phyloP scores from a whole-genome alignment of 768 basidiomycete genomes.

The Neoboletus magnificus region DNA sequence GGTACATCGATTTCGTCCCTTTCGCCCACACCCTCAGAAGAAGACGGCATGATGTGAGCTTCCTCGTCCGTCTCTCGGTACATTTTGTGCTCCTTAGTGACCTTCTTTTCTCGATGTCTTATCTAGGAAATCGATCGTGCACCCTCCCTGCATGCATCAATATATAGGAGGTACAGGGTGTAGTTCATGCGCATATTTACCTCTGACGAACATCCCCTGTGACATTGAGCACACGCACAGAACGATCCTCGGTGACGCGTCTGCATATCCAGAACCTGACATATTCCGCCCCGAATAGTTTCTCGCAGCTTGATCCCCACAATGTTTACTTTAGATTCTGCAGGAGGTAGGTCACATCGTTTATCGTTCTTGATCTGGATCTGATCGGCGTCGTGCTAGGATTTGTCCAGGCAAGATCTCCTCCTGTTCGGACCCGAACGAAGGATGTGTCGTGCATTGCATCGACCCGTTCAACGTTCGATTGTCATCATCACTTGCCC shows the following conservation, averaged over 20 bases:
- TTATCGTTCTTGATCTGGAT: accelerated
- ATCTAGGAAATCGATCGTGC: slow-evolving; percentile 21
- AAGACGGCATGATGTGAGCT: too few species aligned
- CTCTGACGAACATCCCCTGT: background rate
- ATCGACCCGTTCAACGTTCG: too few species aligned
- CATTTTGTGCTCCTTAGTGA: too few species aligned
- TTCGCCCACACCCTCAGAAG: too few species aligned
- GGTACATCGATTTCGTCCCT: too few species aligned
- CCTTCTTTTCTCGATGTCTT: slow-evolving; percentile 12
- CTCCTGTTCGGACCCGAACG: background rate
- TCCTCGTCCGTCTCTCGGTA: too few species aligned
- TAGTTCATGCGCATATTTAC: background rate
- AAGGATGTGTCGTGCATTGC: too few species aligned
- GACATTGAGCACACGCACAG: slow-evolving; percentile 25
- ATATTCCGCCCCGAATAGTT: slow-evolving; percentile 36
- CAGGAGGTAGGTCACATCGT: slow-evolving; percentile 19
- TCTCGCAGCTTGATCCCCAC: slow-evolving; percentile 18
- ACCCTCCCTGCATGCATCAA: background rate
- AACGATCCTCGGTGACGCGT: slow-evolving; percentile 50
- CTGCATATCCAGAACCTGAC: slow-evolving; percentile 33
- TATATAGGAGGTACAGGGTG: too few species aligned
- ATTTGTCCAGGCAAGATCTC: slow-evolving; percentile 16
- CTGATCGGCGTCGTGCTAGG: slow-evolving; percentile 1
- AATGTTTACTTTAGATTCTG: slow-evolving; percentile 28
- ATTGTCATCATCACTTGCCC: background rate